Evolutionary conservation across 2,329 filamentous ascomycete genomes (phyloP), one percentile per base, ranked within the genome.

Genomic region (Beauveria bassiana): DNA sequence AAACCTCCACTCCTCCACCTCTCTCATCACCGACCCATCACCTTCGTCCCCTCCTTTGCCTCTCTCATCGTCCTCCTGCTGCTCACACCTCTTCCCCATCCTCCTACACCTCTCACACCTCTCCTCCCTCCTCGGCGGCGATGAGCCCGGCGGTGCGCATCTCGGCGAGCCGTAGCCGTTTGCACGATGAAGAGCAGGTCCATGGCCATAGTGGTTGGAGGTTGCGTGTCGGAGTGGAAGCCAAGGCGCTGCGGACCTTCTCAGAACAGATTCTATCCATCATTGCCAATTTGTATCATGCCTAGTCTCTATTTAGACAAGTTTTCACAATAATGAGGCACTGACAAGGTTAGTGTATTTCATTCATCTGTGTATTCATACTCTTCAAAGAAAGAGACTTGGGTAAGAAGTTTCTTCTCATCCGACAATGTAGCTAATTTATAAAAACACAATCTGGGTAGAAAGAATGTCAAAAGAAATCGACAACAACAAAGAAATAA

Each of bases 391-490:
- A 49, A 31, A 38, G 24, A 46, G 14, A 16, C 26, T 53, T 12
- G 14, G n/a, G 49, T 49, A 18, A 22, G 9, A 43, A n/a, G 7
- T 18, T 47, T 51, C 49, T 22, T 60, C 34, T 26, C 40, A 60
- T 46, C 46, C 58, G 46, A 53, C 59, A 61, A 55, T 45, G 47
- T 45, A 51, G 31, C 46, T 31, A 26, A n/a, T 26, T 43, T 5
- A 50, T 43, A 59, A 42, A 59, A 50, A 51, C 45, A 59, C 51
- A 61, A 53, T 53, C 49, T 47, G 40, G 24, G 14, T 14, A 31
- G 20, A 47, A 24, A n/a, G n/a, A 54, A 43, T 6, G 26, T 5
- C 22, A 43, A 24, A 24, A 24, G 24, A 10, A 24, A 43, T 28
- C 22, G 10, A 34, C 31, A 28, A 54, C 20, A 61, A 26, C 20